Base-by-base conservation (phyloP, 1,284 basidiomycete genomes). In the Tilletia horrida region DNA sequence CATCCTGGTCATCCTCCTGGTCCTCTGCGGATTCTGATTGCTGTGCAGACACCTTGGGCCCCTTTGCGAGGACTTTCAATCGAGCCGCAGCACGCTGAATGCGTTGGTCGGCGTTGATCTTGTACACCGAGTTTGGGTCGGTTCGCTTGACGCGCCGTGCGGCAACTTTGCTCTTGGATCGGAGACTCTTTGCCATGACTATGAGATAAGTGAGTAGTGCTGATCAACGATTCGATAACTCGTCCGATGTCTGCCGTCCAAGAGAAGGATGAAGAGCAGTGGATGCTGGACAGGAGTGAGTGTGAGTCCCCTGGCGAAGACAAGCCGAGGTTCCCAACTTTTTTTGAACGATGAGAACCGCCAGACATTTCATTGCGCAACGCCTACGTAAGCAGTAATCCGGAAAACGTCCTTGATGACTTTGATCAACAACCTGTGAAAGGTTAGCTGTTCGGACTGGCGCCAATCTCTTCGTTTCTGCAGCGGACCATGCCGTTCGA, bases 51-150 rank as follows among this genome's bases (percentile, higher is more conserved):
- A 59, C 18, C 29, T 59, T 59, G 55, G 29, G 29, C 7, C 27
- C 31, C n/a, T 40, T 31, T 9, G 25, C 27, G 55, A 31, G 55
- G 9, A 29, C 55, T 8, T n/a, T 16, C 4, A 59, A 27, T 7
- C 55, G 55, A 18, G 27, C 55, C 27, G 55, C 23, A 18, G 55
- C 55, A 25, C 31, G 23, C n/a, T 59, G 29, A 21, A 59, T 59
- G 55, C 55, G 55, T 29, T 59, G 55, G 18, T 62, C 61, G 42
- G 61, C 61, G 13, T 35, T 45, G 61, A 62, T 62, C 61, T 62
- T 62, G 61, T 44, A 62, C 21, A 45, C 29, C 4, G 42, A 44
- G 42, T 40, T 45, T 14, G 61, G 61, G 35, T 62, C 42, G 7
- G 31, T 6, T 18, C 61, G 61, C 61, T 62, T 62, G 61, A 62